Conservation (phyloP, 2,329 filamentous ascomycete genomes). For the Pestalotiopsis sp. region DNA sequence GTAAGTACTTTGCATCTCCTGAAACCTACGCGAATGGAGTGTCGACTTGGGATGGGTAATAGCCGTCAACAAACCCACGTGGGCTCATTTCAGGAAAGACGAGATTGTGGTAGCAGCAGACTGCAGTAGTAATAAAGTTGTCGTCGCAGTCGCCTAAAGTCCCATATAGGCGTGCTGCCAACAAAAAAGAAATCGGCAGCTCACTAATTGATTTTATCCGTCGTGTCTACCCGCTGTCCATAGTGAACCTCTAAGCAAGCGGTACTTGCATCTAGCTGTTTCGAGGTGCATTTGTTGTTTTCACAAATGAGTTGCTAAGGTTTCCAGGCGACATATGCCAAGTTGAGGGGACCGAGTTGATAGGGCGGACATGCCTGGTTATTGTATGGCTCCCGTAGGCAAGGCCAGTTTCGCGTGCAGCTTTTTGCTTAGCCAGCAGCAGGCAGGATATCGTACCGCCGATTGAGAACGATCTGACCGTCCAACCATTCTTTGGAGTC, state of each 20-base stretch:
- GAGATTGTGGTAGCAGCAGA: background rate
- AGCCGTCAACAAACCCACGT: background rate
- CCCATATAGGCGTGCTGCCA: background rate
- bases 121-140: background rate
- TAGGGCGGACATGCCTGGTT: too few relatives aligned
- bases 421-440: background rate
- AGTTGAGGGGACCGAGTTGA: too few relatives aligned
- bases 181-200: background rate
- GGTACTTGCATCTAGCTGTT: background rate
- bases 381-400: too few relatives aligned
- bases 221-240: background rate
- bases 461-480: background rate
- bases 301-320: too few relatives aligned
- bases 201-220: background rate
- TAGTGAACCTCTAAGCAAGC: background rate
- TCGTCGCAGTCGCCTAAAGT: background rate
- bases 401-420: background rate
- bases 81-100: background rate
- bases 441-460: background rate
- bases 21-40: background rate
- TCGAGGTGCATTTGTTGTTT: background rate
- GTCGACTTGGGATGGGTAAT: background rate
- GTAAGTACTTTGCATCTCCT: background rate
- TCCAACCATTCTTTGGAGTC: background rate
- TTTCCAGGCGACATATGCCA: too few relatives aligned